Evolutionary conservation across 345 rosid species (phyloP).

Genomic region (Angophora floribunda): DNA sequence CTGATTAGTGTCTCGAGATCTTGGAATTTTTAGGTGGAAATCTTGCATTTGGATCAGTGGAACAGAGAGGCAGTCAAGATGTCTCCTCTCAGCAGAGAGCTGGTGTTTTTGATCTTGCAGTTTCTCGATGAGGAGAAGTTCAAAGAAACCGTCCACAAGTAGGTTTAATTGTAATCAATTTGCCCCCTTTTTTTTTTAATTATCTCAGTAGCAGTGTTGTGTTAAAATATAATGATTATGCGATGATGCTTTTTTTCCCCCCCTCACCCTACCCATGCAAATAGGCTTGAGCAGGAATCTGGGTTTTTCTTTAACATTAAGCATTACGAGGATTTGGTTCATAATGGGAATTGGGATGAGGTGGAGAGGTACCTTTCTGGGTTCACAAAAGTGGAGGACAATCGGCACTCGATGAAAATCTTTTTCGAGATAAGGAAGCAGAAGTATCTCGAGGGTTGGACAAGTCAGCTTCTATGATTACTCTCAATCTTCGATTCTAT

Average conservation of each 20-base stretch:
- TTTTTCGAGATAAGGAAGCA: constrained; percentile 99
- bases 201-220: background rate
- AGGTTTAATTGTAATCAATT: constrained; percentile 8
- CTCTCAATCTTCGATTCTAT: background rate
- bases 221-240: background rate
- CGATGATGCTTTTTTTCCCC: background rate
- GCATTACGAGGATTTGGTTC: constrained; percentile 98
- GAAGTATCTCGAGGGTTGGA: constrained; percentile 97
- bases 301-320: constrained; percentile 99
- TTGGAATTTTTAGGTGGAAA: constrained; percentile 18
- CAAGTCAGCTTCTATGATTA: constrained; percentile 35
- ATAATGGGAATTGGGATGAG: constrained; percentile 96
- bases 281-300: constrained; percentile 98
- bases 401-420: constrained; percentile 96
- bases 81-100: constrained; percentile 99
- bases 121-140: constrained; percentile 99
- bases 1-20: constrained; percentile 33
- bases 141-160: constrained; percentile 98
- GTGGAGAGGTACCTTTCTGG: constrained; percentile 98
- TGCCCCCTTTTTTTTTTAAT: background rate
- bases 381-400: constrained; percentile 95
- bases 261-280: background rate
- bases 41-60: constrained; percentile 7
- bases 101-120: constrained; percentile 96
- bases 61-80: background rate